Conservation (phyloP, 306 rosid genomes). For the Fagus sylvatica region DNA sequence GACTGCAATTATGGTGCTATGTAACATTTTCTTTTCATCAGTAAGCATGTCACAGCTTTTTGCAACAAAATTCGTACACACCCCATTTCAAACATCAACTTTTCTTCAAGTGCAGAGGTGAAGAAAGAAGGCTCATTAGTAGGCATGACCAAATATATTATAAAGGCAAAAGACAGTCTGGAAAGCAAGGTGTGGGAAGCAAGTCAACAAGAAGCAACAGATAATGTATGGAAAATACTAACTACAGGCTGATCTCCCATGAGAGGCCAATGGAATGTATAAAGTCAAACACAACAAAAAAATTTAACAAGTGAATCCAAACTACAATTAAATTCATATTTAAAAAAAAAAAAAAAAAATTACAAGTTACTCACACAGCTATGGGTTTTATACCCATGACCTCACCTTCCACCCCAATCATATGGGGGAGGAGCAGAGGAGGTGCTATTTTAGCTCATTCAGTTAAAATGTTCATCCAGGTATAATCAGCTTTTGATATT, state of each 20-base stretch:
- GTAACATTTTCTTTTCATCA: neutral
- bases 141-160: neutral
- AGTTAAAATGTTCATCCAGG: neutral
- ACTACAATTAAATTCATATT: neutral
- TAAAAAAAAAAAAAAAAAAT: no score
- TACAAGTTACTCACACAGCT: neutral
- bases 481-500: neutral
- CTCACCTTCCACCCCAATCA: neutral
- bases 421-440: neutral
- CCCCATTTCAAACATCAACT: neutral
- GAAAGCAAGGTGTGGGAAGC: neutral
- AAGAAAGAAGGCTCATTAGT: neutral
- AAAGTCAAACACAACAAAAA: neutral
- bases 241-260: neutral
- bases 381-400: neutral
- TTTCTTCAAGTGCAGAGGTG: neutral
- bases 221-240: neutral
- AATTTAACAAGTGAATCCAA: slow-evolving; percentile 2
- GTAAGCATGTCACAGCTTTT: neutral
- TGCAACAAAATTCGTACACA: neutral
- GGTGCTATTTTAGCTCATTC: neutral
- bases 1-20: neutral
- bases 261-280: neutral
- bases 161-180: neutral
- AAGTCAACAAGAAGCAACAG: neutral